Base-by-base conservation (phyloP, 106 monocot genomes). In the Apostasia shenzhenica region DNA sequence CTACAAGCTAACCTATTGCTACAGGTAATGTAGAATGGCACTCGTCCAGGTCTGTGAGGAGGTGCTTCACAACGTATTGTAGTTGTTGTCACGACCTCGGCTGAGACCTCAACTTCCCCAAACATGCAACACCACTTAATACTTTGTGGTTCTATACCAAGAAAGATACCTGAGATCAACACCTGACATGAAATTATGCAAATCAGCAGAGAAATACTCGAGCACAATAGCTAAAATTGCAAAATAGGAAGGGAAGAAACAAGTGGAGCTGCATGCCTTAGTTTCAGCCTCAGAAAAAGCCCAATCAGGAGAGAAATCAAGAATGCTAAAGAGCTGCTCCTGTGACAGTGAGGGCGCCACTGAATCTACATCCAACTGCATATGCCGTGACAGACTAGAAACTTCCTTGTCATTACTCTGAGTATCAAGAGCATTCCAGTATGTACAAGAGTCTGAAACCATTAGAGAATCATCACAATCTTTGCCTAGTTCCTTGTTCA, bases 301-400 rank as follows among this genome's bases (percentile, higher is more conserved):
- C 91, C 91, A 86, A 65, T 80, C 82, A 13, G 91, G 91, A n/a
- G 87, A 84, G 70, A 81, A 87, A 66, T 91, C 91, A 49, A 72
- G 46, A 69, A 91, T 84, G 55, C 74, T 81, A 63, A 87, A 87
- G 37, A 84, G 75, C 49, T 91, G 87, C 14, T 82, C 82, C 14
- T 82, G 78, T 11, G 85, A 86, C 57, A 87, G 64, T 5, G 67
- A 87, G 49, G 91, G 87, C 42, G 78, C 58, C 52, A 82, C 8
- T 63, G 70, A 69, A 57, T 73, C 79, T 48, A 66, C 68, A 82
- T 91, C 79, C 63, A 87, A 80, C 59, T 84, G 78, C 63, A 76
- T 68, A 72, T 81, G 76, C 59, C 43, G 69, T 6, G 83, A 68
- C 61, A 77, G 42, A 56, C 76, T 79, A 13, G 79, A 79, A 41